Evolutionary conservation across 768 basidiomycete genomes (phyloP).

Genomic region (Hericium alpestre): DNA sequence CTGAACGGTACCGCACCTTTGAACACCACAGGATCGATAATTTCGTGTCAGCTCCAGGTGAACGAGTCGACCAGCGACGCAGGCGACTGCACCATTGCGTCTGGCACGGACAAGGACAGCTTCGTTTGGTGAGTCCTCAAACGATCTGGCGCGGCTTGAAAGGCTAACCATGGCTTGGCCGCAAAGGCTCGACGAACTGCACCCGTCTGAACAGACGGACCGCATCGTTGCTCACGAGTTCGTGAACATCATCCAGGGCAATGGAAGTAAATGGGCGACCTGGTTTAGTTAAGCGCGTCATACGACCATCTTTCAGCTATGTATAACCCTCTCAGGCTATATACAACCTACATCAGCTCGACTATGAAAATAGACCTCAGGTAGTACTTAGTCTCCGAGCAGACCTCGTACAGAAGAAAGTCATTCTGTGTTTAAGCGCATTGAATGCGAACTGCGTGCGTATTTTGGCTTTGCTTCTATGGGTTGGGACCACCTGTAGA

Average conservation of each 20-base stretch:
- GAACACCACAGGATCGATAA: slow-evolving; percentile 33
- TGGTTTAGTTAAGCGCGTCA: slow-evolving; percentile 32
- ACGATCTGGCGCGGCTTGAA: too few relatives aligned
- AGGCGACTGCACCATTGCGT: slow-evolving; percentile 25
- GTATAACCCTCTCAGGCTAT: too few relatives aligned
- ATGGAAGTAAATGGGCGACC: slow-evolving; percentile 34
- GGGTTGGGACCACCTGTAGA: neutral
- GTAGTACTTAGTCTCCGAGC: slow-evolving; percentile 17
- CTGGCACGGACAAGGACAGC: slow-evolving; percentile 41
- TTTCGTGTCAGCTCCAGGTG: slow-evolving; percentile 35
- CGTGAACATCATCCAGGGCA: slow-evolving; percentile 33
- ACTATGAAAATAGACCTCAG: too few relatives aligned
- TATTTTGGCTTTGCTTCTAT: slow-evolving; percentile 10
- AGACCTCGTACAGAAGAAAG: slow-evolving; percentile 24
- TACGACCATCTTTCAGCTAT: too few relatives aligned
- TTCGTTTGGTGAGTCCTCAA: slow-evolving; percentile 40
- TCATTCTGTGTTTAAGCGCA: slow-evolving; percentile 31
- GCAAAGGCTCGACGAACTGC: slow-evolving; percentile 42
- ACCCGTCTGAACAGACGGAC: slow-evolving; percentile 50
- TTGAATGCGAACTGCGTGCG: slow-evolving; percentile 90
- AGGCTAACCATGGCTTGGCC: neutral
- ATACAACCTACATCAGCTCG: slow-evolving; percentile 12
- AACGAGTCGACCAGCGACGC: slow-evolving; percentile 21
- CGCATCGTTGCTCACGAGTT: slow-evolving; percentile 44
- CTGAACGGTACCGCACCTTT: neutral